These are phyloP conservation scores for Pseudogymnoascus sp. DNA, from an alignment of 2,329 filamentous ascomycete genomes.

Conservation along the genomic window DNA sequence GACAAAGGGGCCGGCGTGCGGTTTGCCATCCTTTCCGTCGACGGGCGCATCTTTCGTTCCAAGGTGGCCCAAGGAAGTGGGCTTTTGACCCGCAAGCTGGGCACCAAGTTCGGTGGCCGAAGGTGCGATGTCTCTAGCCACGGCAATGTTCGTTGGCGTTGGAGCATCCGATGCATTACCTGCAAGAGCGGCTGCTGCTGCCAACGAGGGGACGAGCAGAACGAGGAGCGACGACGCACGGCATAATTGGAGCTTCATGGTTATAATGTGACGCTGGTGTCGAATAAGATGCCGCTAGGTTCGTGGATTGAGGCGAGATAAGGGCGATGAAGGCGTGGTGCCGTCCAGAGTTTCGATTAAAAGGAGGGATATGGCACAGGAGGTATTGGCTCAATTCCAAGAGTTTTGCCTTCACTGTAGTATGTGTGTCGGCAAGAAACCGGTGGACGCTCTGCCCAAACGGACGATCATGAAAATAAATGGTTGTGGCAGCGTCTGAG, in stretches of 20 bases:
- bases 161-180: constrained; percentile 15
- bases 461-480: constrained; percentile 1
- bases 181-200: constrained; percentile 32
- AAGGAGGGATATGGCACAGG: not conserved
- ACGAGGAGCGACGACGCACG: constrained; percentile 49
- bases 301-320: not conserved
- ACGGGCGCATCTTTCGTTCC: constrained; percentile 78
- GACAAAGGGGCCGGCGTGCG: constrained; percentile 77
- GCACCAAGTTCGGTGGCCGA: constrained; percentile 18
- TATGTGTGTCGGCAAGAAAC: constrained; percentile 3
- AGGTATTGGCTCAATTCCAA: not conserved
- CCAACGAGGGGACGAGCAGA: constrained; percentile 51
- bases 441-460: not conserved
- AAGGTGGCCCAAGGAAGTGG: constrained; percentile 28
- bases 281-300: not conserved
- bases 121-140: constrained; percentile 19
- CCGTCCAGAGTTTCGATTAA: not conserved
- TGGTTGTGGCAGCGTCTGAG: not conserved
- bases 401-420: not conserved
- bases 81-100: constrained; percentile 21
- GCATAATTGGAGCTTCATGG: constrained; percentile 51
- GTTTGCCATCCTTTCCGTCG: constrained; percentile 88
- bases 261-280: constrained; percentile 20
- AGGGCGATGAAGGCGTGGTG: not conserved
- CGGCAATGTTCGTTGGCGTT: constrained; percentile 18